A percentile compares a stretch with the other conserved stretches of the same genome.
Conservation (phyloP, 2,329 filamentous ascomycete genomes). For the Talaromyces verruculosus region DNA sequence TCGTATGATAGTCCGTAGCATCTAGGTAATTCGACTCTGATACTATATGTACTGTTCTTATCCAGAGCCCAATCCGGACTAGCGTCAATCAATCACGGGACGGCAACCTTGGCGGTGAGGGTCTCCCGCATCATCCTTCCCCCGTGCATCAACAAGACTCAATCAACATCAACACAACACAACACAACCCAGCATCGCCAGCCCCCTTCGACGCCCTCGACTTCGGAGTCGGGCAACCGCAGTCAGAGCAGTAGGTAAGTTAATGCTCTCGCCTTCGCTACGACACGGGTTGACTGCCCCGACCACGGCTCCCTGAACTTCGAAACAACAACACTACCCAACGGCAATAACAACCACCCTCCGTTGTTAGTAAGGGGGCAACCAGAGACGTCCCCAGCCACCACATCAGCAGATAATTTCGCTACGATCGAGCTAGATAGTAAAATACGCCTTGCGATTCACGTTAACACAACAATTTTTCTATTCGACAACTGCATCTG, state of each 20-base stretch:
- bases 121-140: constrained; percentile 12
- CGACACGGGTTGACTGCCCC: constrained; percentile 20
- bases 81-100: constrained; percentile 9
- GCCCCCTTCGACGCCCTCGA: constrained; percentile 18
- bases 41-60: not conserved
- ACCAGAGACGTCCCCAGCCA: not conserved
- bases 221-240: constrained; percentile 16
- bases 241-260: constrained; percentile 20
- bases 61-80: not conserved
- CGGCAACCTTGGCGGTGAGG: constrained; percentile 16
- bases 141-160: constrained; percentile 11
- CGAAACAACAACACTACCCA: constrained; percentile 11
- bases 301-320: constrained; percentile 2
- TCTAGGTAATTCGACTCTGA: no score
- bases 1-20: not conserved
- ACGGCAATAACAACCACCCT: not conserved
- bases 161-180: constrained; percentile 11
- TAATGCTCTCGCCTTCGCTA: constrained; percentile 5
- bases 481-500: not conserved
- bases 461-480: not conserved
- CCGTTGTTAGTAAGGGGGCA: not conserved
- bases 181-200: constrained; percentile 3
- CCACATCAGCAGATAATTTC: not conserved
- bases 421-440: not conserved
- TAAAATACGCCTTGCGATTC: not conserved